A percentile compares a stretch with the other conserved stretches of the same genome.
phyloP scores from a whole-genome alignment of 78 protist genomes.

The Kipferlia bialata region DNA sequence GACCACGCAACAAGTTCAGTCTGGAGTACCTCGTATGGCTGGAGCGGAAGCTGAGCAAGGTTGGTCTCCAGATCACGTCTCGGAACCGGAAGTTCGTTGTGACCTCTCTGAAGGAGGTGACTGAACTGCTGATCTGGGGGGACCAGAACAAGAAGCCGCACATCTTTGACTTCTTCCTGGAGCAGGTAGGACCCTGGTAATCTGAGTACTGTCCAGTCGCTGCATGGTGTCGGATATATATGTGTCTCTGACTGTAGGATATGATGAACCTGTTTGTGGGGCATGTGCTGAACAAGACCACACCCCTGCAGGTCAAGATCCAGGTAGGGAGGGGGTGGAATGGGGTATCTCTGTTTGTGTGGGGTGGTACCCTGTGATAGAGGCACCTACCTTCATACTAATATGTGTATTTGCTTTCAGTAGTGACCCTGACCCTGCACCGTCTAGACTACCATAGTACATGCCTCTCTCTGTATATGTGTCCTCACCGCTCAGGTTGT shows the following conservation, averaged over 20 bases:
- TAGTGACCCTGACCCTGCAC: neutral
- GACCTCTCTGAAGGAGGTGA: conserved; percentile 50
- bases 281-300: conserved; percentile 31
- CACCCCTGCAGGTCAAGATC: conserved; percentile 34
- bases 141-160: conserved; percentile 59
- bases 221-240: too few relatives aligned
- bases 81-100: conserved; percentile 37
- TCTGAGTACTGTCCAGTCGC: too few relatives aligned
- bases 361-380: too few relatives aligned
- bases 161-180: conserved; percentile 44
- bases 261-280: conserved; percentile 36
- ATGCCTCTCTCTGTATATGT: too few relatives aligned
- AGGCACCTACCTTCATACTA: conserved; percentile 38
- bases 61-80: conserved; percentile 24
- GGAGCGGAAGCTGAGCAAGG: conserved; percentile 7
- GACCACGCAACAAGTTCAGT: too few relatives aligned
- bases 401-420: neutral
- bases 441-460: neutral
- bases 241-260: conserved; percentile 47
- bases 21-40: too few relatives aligned
- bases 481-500: too few relatives aligned
- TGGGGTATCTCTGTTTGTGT: too few relatives aligned
- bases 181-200: too few relatives aligned
- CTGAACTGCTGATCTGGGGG: conserved; percentile 76
- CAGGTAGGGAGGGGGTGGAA: too few relatives aligned